Conservation (phyloP, 257 asterid species). For the Solanum habrochaites region DNA sequence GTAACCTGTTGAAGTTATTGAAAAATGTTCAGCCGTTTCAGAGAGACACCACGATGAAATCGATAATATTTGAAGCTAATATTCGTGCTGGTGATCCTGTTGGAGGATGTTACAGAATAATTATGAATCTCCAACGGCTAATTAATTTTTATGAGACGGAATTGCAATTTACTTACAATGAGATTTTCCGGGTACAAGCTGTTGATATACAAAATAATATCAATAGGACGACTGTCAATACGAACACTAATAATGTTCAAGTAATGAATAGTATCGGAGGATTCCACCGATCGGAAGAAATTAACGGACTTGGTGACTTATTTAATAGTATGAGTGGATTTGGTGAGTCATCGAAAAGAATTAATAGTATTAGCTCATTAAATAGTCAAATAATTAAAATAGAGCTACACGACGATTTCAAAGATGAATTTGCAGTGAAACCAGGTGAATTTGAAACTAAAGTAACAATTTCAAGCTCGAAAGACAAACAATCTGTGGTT, state of each 20-base stretch:
- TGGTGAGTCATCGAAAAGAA: too few species aligned
- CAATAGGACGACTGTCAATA: too few species aligned
- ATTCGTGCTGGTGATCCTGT: slow-evolving; percentile 19
- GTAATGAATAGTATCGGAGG: background rate
- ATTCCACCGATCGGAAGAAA: background rate
- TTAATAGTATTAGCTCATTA: too few species aligned
- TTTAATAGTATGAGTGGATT: too few species aligned
- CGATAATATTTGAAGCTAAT: slow-evolving; percentile 21
- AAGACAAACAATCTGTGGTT: background rate
- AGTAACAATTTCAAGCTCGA: background rate
- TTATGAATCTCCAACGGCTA: background rate
- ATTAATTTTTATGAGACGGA: background rate
- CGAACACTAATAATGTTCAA: background rate
- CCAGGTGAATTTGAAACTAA: background rate
- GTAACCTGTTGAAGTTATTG: slow-evolving; percentile 12
- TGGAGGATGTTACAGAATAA: slow-evolving; percentile 19
- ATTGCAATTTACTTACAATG: background rate
- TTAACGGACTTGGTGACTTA: too few species aligned
- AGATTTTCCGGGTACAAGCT: background rate
- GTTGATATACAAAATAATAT: background rate
- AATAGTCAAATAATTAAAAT: background rate
- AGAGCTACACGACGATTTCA: background rate
- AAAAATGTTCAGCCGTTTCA: background rate
- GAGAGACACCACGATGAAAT: slow-evolving; percentile 1
- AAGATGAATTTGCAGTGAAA: too few species aligned